These are phyloP conservation scores for Platanus orientalis DNA, from an alignment of 164 flowering plant genomes.

Conservation along the genomic window DNA sequence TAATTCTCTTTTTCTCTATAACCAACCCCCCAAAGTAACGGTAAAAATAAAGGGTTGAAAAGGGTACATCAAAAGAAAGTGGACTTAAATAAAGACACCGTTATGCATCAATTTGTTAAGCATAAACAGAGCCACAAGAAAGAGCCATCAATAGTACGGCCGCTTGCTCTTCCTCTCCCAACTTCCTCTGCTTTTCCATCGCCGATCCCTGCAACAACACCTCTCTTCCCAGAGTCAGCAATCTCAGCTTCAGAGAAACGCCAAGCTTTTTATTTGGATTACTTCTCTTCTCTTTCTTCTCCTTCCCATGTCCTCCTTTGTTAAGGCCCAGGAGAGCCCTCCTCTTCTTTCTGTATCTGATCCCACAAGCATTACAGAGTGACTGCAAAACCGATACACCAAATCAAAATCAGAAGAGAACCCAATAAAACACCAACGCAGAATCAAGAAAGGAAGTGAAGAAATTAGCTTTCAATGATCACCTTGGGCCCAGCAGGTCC, in stretches of 20 bases:
- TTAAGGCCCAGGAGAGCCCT: slow-evolving; percentile 41
- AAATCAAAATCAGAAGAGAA: slow-evolving; percentile 4
- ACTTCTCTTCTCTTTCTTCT: slow-evolving; percentile 20
- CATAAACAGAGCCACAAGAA: slow-evolving; percentile 55
- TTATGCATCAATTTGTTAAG: slow-evolving; percentile 10
- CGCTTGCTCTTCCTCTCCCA: slow-evolving; percentile 71
- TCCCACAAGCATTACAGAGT: slow-evolving; percentile 88
- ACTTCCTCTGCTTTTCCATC: slow-evolving; percentile 25
- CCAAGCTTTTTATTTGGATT: slow-evolving; percentile 11
- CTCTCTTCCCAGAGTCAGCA: slow-evolving; percentile 32
- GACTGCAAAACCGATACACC: slow-evolving; percentile 40
- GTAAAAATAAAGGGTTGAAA: too few relatives aligned
- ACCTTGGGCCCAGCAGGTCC: slow-evolving; percentile 88
- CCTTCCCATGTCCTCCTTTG: slow-evolving; percentile 19
- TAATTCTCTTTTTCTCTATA: too few relatives aligned
- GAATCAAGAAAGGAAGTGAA: not conserved
- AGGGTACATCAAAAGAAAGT: not conserved
- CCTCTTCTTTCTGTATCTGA: slow-evolving; percentile 64
- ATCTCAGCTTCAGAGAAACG: slow-evolving; percentile 26
- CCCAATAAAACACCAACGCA: not conserved
- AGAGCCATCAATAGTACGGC: slow-evolving; percentile 76
- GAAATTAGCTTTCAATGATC: not conserved
- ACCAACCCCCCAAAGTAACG: too few relatives aligned
- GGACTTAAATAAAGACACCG: not conserved
- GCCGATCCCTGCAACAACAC: slow-evolving; percentile 25